phyloP scores from a whole-genome alignment of 2,329 filamentous ascomycete genomes.

The Sclerotinia trifoliorum region DNA sequence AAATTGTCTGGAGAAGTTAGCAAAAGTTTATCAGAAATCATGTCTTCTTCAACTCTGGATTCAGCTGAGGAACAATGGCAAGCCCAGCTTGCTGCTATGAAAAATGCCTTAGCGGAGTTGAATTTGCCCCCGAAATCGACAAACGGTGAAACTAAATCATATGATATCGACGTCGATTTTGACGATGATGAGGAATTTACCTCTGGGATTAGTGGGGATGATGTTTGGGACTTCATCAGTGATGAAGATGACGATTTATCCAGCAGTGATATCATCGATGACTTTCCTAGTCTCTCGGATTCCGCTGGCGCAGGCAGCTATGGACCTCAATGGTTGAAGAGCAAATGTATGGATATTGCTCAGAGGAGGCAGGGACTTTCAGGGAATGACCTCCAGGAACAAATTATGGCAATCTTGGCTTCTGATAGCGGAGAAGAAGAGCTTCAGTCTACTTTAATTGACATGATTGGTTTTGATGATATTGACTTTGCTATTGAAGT shows the following conservation, averaged over 20 bases:
- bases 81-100: slow-evolving; percentile 81
- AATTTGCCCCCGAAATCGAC: slow-evolving; percentile 46
- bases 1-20: not conserved
- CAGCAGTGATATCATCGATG: slow-evolving; percentile 63
- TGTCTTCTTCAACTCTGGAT: slow-evolving; percentile 18
- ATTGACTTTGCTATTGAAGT: slow-evolving; percentile 90
- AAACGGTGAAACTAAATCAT: slow-evolving; percentile 48
- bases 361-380: slow-evolving; percentile 64
- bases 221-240: slow-evolving; percentile 91
- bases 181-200: slow-evolving; percentile 59
- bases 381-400: slow-evolving; percentile 68
- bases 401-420: slow-evolving; percentile 71
- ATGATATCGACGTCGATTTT: slow-evolving; percentile 58
- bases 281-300: slow-evolving; percentile 37
- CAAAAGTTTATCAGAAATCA: not conserved
- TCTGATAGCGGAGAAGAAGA: slow-evolving; percentile 74
- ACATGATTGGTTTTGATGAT: slow-evolving; percentile 90
- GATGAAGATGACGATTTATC: slow-evolving; percentile 66
- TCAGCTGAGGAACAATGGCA: slow-evolving; percentile 69
- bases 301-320: slow-evolving; percentile 43
- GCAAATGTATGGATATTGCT: slow-evolving; percentile 67
- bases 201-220: slow-evolving; percentile 65
- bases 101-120: slow-evolving; percentile 74
- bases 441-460: slow-evolving; percentile 84
- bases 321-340: slow-evolving; percentile 67